Conservation (phyloP, 495 filamentous ascomycete species). For the Copromyces sp. region DNA sequence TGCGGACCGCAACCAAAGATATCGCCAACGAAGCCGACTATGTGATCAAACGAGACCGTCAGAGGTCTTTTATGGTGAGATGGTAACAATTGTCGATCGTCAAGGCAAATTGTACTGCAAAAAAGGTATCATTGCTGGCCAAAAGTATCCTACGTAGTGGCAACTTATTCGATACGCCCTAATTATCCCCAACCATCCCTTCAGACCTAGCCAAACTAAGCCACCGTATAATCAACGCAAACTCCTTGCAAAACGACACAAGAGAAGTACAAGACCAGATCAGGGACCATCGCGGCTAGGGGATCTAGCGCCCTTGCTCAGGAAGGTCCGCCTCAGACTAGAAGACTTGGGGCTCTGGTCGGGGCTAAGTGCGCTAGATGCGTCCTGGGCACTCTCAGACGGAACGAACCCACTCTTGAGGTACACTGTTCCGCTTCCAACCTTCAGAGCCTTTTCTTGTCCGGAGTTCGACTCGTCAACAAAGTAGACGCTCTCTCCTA, state of each 20-base stretch:
- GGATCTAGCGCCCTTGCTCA: conserved; percentile 42
- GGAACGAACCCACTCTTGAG: conserved; percentile 54
- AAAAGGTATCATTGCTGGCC: background rate
- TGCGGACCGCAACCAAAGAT: background rate
- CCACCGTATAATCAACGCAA: background rate
- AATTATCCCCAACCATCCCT: background rate
- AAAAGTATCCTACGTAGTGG: background rate
- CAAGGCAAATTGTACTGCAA: background rate
- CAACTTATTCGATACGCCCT: background rate
- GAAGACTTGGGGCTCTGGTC: conserved; percentile 46
- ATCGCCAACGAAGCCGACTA: background rate
- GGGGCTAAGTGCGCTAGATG: conserved; percentile 12
- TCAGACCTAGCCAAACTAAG: background rate
- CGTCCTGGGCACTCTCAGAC: conserved; percentile 10
- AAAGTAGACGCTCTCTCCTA: conserved; percentile 83
- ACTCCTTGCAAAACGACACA: background rate
- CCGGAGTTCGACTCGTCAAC: conserved; percentile 70
- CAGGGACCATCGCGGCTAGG: conserved; percentile 1
- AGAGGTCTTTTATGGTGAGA: background rate
- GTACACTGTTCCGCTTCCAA: conserved; percentile 57
- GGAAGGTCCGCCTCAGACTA: conserved; percentile 29
- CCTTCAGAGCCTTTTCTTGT: conserved; percentile 60
- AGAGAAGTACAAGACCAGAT: background rate
- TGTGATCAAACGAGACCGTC: background rate
- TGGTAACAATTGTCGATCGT: background rate